Percentiles rank a stretch among this genome's conserved stretches.
These are phyloP conservation scores for Dimargaris xerosporica DNA, from an alignment of 192 early-diverging fungal species.

Conservation along the genomic window DNA sequence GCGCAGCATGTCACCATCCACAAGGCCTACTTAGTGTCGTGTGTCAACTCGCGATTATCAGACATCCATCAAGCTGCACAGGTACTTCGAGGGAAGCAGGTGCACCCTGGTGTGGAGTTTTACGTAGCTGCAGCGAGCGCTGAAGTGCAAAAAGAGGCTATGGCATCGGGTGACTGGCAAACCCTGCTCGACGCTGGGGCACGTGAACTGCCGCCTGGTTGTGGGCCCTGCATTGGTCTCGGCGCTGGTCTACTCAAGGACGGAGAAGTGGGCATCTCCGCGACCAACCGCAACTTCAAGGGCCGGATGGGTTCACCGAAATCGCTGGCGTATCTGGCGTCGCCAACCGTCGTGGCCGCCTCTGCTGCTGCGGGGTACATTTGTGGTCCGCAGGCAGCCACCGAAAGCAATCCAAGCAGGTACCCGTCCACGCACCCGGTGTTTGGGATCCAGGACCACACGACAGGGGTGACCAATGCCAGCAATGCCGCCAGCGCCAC, in stretches of 20 bases:
- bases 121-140: conserved; percentile 91
- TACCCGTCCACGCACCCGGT: neutral
- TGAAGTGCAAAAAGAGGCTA: conserved; percentile 80
- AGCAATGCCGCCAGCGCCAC: neutral
- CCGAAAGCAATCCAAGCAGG: conserved; percentile 7
- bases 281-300: conserved; percentile 98
- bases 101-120: conserved; percentile 71
- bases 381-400: conserved; percentile 27
- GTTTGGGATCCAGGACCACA: conserved; percentile 12
- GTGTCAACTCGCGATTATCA: conserved; percentile 82
- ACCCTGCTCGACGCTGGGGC: conserved; percentile 78
- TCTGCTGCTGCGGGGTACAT: conserved; percentile 83
- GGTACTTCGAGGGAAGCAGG: conserved; percentile 55
- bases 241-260: conserved; percentile 88
- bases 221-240: conserved; percentile 92
- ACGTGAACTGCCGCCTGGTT: conserved; percentile 77
- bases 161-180: conserved; percentile 76
- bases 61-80: conserved; percentile 81
- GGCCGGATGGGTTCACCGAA: conserved; percentile 93
- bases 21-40: conserved; percentile 95
- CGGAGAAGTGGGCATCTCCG: conserved; percentile 95
- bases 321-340: conserved; percentile 86
- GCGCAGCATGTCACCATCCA: conserved; percentile 61
- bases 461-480: conserved; percentile 11
- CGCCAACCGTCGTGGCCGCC: conserved; percentile 91